Base-by-base conservation (phyloP, 1,284 basidiomycete species). In the Sphagnurus paluster region DNA sequence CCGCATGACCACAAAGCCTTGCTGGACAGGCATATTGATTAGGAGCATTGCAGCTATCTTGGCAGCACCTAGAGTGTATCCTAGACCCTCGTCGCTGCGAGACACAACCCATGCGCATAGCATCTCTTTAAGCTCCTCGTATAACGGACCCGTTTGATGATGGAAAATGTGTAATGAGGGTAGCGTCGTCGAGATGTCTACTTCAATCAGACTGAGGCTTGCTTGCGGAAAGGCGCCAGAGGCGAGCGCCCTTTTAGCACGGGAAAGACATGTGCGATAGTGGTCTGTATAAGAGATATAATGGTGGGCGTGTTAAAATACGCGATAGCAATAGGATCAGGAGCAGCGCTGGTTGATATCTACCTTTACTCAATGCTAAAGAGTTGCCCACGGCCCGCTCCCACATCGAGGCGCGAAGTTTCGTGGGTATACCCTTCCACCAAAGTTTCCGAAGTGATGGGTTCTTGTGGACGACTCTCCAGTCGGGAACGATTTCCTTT, bases 351-450 rank as follows among this genome's bases (percentile, higher is more conserved):
- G 20, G 41, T 20, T 46, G 34, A 33, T 44, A 56, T 70, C 49
- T 67, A 89, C 91, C 90, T 83, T 88, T 93, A 59, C 84, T 88
- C 49, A 99, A 67, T 19, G 93, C 88, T 39, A 98, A 71, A 13
- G 84, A 76, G 62, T 99, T 99, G 6, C 96, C 96, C 16, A 93
- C 84, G 4, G 89, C 92, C 46, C 81, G 74, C 56, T 87, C 82
- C 96, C 96, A 99, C 66, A 98, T 82, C 4, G 79, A 71, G 1
- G 91, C 90, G 33, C 96, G 78, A 44, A 96, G 70, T 62, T 90
- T 89, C 0, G 86, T 82, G 0, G 96, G 96, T 42, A 95, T 87
- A 5, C 96, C 96, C 36, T 81, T 78, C 86, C 94, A 96, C 96
- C 96, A 99, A 13, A 98, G 59, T 57, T 76, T 79, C 33, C 89